A percentile compares a stretch with the other conserved stretches of the same genome.
These are phyloP conservation scores for Aspergillus versicolor DNA, from an alignment of 2,329 filamentous ascomycete genomes.

Conservation along the genomic window DNA sequence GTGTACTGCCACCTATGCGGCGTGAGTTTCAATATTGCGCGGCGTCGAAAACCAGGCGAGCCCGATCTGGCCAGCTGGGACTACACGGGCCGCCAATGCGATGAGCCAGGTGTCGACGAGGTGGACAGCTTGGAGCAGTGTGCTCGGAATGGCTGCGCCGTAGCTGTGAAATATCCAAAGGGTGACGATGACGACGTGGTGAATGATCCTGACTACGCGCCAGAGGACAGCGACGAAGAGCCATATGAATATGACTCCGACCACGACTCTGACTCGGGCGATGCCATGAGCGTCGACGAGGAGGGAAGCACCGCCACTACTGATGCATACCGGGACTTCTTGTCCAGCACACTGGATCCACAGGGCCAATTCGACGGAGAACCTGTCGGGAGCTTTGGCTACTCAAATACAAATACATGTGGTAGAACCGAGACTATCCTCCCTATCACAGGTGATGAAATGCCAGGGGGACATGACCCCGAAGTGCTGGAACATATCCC, in stretches of 20 bases:
- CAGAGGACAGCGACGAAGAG: not conserved
- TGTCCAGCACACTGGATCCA: not conserved
- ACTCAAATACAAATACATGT: not conserved
- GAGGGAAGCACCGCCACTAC: not conserved
- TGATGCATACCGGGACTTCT: not conserved
- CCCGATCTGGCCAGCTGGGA: not conserved
- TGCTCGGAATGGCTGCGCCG: not conserved
- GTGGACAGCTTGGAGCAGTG: too few relatives aligned
- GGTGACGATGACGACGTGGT: not conserved
- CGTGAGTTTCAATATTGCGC: not conserved
- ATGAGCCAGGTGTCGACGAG: too few relatives aligned
- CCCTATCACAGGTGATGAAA: not conserved
- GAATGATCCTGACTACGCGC: not conserved
- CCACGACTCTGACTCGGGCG: not conserved
- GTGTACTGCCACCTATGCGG: not conserved
- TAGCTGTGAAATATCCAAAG: not conserved
- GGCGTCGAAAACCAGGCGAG: not conserved
- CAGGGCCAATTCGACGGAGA: not conserved
- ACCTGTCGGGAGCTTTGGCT: not conserved
- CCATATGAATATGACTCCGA: not conserved
- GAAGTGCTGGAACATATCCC: conserved; percentile 1
- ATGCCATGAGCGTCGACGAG: not conserved
- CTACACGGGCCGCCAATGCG: too few relatives aligned
- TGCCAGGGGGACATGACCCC: not conserved
- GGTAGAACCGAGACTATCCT: not conserved